Percentiles rank a stretch among this genome's conserved stretches.
Conservation (phyloP, 768 basidiomycete species). For the Podaxis rugospora region DNA sequence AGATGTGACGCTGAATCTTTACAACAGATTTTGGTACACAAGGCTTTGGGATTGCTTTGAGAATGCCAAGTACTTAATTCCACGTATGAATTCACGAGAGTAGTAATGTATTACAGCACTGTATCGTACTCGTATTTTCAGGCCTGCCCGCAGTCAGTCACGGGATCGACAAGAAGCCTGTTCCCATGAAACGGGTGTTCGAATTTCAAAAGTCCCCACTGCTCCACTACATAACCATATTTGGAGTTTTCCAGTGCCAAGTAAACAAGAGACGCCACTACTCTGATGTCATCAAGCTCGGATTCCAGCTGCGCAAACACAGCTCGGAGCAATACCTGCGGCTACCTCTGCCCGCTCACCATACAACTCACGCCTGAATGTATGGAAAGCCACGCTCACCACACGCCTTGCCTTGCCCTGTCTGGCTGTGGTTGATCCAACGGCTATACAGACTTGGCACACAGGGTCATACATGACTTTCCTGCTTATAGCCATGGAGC, state of each 20-base stretch:
- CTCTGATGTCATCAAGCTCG: not conserved
- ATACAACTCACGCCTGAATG: not conserved
- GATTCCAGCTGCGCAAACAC: not conserved
- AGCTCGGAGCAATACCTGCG: not conserved
- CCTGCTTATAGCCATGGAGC: not conserved
- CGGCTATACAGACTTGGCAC: not conserved
- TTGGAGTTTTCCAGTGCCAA: not conserved
- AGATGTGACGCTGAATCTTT: too few species aligned
- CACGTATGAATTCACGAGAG: too few species aligned
- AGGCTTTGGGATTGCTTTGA: too few species aligned
- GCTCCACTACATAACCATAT: not conserved
- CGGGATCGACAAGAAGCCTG: too few species aligned
- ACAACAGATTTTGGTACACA: too few species aligned
- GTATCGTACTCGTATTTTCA: too few species aligned
- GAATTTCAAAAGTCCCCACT: not conserved
- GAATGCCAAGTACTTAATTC: too few species aligned
- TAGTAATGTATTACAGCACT: too few species aligned
- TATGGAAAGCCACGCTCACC: not conserved
- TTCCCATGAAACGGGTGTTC: not conserved
- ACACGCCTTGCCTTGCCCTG: not conserved
- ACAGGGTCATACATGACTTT: not conserved
- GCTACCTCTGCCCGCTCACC: not conserved
- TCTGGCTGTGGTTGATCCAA: not conserved
- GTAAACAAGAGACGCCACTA: not conserved
- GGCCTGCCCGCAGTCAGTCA: not conserved